These are phyloP conservation scores for Aspergillus olivimuriae DNA, from an alignment of 495 filamentous ascomycete genomes.

Conservation along the genomic window DNA sequence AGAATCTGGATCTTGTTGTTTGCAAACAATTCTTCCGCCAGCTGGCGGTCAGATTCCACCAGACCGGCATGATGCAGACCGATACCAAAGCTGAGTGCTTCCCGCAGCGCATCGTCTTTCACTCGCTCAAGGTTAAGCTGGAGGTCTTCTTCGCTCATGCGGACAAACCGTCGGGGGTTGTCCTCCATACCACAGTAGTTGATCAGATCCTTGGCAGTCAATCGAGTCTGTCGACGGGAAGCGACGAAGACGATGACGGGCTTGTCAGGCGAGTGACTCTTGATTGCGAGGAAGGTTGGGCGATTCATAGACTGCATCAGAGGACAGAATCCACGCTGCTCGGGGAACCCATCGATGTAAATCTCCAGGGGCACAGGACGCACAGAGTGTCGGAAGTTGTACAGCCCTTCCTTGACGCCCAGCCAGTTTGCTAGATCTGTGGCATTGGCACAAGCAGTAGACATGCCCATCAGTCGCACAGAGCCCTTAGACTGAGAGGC, in stretches of 20 bases:
- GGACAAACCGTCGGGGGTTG: constrained; percentile 84
- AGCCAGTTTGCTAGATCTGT: constrained; percentile 93
- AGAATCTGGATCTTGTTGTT: constrained; percentile 98
- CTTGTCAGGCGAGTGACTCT: constrained; percentile 90
- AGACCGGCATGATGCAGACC: constrained; percentile 96
- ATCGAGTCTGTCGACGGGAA: constrained; percentile 85
- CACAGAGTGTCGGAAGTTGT: constrained; percentile 98
- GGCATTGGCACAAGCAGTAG: constrained; percentile 95
- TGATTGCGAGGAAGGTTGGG: constrained; percentile 93
- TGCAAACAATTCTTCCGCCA: constrained; percentile 89
- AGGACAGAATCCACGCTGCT: constrained; percentile 91
- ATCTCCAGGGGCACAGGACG: constrained; percentile 92
- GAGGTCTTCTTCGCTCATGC: constrained; percentile 92
- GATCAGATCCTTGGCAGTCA: constrained; percentile 93
- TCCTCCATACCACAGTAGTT: constrained; percentile 99
- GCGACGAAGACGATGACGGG: constrained; percentile 98
- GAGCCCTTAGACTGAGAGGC: constrained; percentile 81
- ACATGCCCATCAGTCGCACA: constrained; percentile 93
- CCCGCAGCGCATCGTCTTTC: constrained; percentile 86
- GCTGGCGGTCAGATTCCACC: constrained; percentile 84
- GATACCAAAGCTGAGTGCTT: constrained; percentile 92
- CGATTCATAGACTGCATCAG: constrained; percentile 99
- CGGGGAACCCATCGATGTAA: constrained; percentile 95
- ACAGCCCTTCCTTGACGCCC: constrained; percentile 92
- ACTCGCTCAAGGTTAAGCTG: constrained; percentile 74